A percentile compares a stretch with the other conserved stretches of the same genome.
Evolutionary conservation across 1,284 basidiomycete genomes (phyloP).

Genomic region (Leccinum solheimii): DNA sequence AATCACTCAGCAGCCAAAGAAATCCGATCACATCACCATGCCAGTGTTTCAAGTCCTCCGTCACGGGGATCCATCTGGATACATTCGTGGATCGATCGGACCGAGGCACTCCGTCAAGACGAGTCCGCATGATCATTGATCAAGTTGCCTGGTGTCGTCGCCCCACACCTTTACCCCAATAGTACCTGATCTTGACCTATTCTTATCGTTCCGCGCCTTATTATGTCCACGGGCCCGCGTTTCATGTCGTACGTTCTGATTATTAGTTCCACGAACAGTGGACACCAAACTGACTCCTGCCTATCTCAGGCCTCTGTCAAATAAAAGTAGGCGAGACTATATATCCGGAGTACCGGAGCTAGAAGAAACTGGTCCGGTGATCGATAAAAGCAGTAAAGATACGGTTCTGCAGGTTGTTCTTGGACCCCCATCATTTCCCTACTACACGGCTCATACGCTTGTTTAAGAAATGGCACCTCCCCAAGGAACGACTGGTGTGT

Average conservation of each 20-base stretch:
- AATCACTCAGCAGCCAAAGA: not conserved
- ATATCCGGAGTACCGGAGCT: constrained; percentile 9
- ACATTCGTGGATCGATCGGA: not conserved
- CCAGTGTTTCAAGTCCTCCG: not conserved
- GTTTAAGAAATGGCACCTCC: constrained; percentile 31
- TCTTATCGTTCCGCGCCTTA: not conserved
- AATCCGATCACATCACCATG: not conserved
- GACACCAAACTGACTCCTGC: not conserved
- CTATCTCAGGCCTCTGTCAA: constrained; percentile 1
- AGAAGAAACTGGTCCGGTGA: not conserved
- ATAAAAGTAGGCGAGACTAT: not conserved
- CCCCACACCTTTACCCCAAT: not conserved
- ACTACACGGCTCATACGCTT: not conserved
- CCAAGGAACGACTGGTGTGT: constrained; percentile 40
- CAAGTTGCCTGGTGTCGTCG: not conserved
- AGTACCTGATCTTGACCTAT: not conserved
- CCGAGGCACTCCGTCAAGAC: not conserved
- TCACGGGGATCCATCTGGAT: not conserved
- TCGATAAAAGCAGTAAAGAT: constrained; percentile 23
- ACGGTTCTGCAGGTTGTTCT: constrained; percentile 5
- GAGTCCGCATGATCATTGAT: not conserved
- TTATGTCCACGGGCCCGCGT: not conserved
- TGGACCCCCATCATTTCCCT: constrained; percentile 7
- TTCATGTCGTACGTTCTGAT: not conserved
- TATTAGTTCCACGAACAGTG: not conserved